A percentile compares a stretch with the other conserved stretches of the same genome.
Conservation (phyloP, 2,329 filamentous ascomycete species). For the Pezizomycotina sp. region DNA sequence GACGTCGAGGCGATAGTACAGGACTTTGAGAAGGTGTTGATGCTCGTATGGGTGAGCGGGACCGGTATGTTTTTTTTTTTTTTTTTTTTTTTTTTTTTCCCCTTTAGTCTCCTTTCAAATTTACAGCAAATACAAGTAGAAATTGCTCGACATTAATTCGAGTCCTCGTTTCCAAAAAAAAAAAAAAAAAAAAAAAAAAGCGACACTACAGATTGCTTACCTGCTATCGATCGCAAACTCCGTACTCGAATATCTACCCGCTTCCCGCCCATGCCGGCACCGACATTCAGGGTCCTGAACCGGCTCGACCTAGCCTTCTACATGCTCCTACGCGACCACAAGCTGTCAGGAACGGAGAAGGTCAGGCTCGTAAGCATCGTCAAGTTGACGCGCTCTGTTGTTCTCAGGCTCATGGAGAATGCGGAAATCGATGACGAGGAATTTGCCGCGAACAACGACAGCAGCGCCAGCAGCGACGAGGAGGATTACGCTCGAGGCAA, state of each 20-base stretch:
- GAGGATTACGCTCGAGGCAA: conserved; percentile 2
- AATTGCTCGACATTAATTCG: too few relatives aligned
- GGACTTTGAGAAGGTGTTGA: conserved; percentile 11
- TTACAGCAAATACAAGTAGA: too few relatives aligned
- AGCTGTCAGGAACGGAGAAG: conserved; percentile 14
- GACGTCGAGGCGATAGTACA: conserved; percentile 16
- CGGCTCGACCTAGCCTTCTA: conserved; percentile 19
- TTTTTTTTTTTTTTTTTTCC: too few relatives aligned
- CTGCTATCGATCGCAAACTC: conserved; percentile 12
- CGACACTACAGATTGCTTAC: conserved; percentile 14
- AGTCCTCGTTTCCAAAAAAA: too few relatives aligned
- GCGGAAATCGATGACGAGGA: conserved; percentile 7
- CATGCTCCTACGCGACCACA: conserved; percentile 8
- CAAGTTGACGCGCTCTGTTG: conserved; percentile 15
- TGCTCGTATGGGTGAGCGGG: conserved; percentile 15
- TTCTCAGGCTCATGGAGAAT: conserved; percentile 16
- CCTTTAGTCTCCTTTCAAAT: too few relatives aligned
- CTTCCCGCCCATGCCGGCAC: conserved; percentile 12
- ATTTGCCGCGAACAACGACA: background rate
- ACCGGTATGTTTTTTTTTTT: conserved; percentile 8
- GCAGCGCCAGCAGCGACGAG: conserved; percentile 1
- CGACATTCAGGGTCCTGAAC: conserved; percentile 15
- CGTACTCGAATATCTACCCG: conserved; percentile 15
- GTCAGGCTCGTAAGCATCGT: conserved; percentile 16
- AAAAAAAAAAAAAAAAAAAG: too few relatives aligned